Conservation (phyloP, 179 eudicot genomes). For the Dionaea muscipula region DNA sequence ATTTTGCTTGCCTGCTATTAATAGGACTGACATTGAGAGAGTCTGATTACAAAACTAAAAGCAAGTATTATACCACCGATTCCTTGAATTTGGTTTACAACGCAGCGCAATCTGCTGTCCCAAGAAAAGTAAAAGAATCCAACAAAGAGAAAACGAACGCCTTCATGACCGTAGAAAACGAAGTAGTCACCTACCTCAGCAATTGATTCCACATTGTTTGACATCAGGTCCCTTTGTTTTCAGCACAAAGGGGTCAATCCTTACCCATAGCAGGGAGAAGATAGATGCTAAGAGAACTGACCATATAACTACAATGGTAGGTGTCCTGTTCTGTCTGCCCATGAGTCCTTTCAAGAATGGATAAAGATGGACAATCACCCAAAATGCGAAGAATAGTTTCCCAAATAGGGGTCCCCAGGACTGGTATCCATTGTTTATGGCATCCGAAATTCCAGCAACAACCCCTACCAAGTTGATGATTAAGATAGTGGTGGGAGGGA, state of each 20-base stretch:
- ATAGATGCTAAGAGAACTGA: constrained; percentile 70
- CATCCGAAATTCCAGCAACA: constrained; percentile 81
- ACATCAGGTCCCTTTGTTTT: constrained; percentile 74
- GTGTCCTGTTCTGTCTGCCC: constrained; percentile 82
- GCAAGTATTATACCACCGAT: no score
- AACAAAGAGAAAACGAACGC: no score
- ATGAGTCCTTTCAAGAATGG: constrained; percentile 85
- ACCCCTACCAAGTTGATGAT: constrained; percentile 72
- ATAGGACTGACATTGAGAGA: no score
- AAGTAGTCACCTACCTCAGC: constrained; percentile 19
- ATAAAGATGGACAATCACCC: constrained; percentile 78
- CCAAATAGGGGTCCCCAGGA: constrained; percentile 89
- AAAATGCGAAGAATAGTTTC: constrained; percentile 70
- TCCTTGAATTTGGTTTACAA: no score
- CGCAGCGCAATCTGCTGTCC: no score
- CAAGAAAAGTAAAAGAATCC: no score
- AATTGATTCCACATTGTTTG: constrained; percentile 66
- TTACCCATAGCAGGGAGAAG: constrained; percentile 82
- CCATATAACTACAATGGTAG: constrained; percentile 80
- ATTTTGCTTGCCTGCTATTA: no score
- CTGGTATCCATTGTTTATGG: constrained; percentile 66
- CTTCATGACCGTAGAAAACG: no score
- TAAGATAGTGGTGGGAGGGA: constrained; percentile 74
- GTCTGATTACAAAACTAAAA: no score
- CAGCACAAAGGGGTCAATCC: constrained; percentile 66